These are phyloP conservation scores for Arachnopeziza araneosa DNA, from an alignment of 2,329 filamentous ascomycete species.

Conservation along the genomic window DNA sequence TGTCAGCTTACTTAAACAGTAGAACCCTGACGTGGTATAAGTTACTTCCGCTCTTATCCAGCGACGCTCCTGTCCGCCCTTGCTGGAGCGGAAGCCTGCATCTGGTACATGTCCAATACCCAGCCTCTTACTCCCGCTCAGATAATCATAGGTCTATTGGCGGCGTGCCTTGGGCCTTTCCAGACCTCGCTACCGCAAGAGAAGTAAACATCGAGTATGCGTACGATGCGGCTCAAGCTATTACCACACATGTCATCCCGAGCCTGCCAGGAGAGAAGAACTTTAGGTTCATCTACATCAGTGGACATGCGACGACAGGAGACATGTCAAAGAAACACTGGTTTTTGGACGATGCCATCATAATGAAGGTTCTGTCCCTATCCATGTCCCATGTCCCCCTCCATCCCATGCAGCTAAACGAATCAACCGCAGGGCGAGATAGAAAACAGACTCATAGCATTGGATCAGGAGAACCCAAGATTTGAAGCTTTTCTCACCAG, in stretches of 20 bases:
- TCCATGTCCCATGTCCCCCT: background rate
- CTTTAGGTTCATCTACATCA: constrained; percentile 40
- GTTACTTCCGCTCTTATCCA: constrained; percentile 34
- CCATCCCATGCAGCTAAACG: too few relatives aligned
- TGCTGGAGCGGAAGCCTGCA: constrained; percentile 14
- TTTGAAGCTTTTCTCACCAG: background rate
- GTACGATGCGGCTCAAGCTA: constrained; percentile 1
- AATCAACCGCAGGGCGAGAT: too few relatives aligned
- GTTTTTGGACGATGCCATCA: constrained; percentile 32
- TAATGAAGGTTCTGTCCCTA: constrained; percentile 20
- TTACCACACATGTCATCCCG: constrained; percentile 3
- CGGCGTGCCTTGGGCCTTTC: background rate
- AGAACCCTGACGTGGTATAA: too few relatives aligned
- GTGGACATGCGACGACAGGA: constrained; percentile 34
- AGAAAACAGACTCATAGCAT: too few relatives aligned
- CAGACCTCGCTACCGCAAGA: background rate
- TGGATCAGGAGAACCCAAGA: too few relatives aligned
- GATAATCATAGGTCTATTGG: background rate
- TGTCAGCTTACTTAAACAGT: too few relatives aligned
- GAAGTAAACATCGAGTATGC: constrained; percentile 7
- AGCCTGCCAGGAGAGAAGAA: constrained; percentile 13
- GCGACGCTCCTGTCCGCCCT: constrained; percentile 3
- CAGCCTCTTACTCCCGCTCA: too few relatives aligned
- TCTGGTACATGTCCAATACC: constrained; percentile 8
- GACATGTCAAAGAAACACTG: constrained; percentile 33